Evolutionary conservation across 768 basidiomycete genomes (phyloP), one percentile per base, ranked within the genome.

Genomic region (Mycena indigotica): DNA sequence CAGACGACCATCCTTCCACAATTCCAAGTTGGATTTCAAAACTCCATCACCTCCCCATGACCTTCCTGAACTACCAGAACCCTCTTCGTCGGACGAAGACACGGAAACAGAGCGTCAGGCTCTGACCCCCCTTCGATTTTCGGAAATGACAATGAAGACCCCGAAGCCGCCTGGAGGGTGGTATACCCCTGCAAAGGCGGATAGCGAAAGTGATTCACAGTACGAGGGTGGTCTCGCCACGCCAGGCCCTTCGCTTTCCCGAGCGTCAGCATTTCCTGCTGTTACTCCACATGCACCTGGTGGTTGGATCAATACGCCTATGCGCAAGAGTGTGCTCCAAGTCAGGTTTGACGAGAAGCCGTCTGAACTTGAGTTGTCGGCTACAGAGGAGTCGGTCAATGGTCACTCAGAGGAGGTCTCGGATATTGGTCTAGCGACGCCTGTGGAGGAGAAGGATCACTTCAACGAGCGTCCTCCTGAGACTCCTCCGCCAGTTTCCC

Each of bases 271-370:
- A 5, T 68, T 83, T 12, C 76, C 83, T 23, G 57, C 73, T 17
- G 81, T 81, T 55, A 90, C 87, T 0, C 88, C 88, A 39, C 83
- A 78, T n/a, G 82, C 80, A 2, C 88, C 89, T 19, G 89, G 89
- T 35, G 87, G 79, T 38, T 90, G 87, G 86, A 60, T 80, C 45
- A 70, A 73, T 2, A 88, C 89, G 15, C 86, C 88, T 2, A 77
- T 76, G 3, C 75, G 79, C 63, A 89, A 84, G 68, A 84, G 83
- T 58, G 73, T 85, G 24, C 69, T 86, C 59, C 88, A 88, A 68
- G 90, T 93, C 53, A 84, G 90, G 39, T 92, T 92, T 63, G 84
- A 91, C 61, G 75, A 79, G 25, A 70, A 71, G 62, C 38, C 65
- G 13, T 41, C 64, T 3, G 64, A 63, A 39, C 51, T 55, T 17